Percentiles rank a stretch among this genome's conserved stretches.
phyloP scores from a whole-genome alignment of 306 rosid genomes.

The Corylus americana region DNA sequence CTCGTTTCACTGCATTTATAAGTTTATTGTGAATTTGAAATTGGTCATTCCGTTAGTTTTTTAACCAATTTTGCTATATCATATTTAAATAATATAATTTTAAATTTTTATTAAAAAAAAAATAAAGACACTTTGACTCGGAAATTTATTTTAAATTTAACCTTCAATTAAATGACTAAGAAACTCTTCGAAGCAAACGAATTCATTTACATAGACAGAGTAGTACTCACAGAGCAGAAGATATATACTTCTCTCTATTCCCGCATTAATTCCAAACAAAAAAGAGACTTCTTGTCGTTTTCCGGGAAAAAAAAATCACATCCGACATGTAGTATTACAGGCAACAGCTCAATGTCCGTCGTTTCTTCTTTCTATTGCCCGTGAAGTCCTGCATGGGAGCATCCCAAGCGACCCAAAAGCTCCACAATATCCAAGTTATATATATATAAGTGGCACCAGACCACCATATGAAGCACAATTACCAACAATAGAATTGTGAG shows the following conservation, averaged over 20 bases:
- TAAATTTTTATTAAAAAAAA: too few species aligned
- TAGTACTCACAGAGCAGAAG: too few species aligned
- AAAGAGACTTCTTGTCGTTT: neutral
- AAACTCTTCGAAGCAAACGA: too few species aligned
- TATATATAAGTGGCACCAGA: neutral
- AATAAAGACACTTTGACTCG: too few species aligned
- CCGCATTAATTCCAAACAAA: neutral
- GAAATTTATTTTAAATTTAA: too few species aligned
- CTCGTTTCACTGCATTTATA: too few species aligned
- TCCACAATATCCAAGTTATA: neutral
- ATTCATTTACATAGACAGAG: too few species aligned
- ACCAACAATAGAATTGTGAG: slow-evolving; percentile 26
- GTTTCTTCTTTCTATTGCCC: neutral
- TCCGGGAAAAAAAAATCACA: neutral
- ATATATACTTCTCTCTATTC: neutral
- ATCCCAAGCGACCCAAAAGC: neutral
- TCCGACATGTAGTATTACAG: neutral
- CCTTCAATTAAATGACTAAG: too few species aligned
- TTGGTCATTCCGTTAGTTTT: too few species aligned
- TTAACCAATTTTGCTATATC: too few species aligned
- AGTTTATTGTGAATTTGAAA: too few species aligned
- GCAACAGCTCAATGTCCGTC: neutral
- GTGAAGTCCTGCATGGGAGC: neutral
- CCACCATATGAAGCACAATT: neutral
- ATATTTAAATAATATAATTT: too few species aligned